These are phyloP conservation scores for Aspergillus asperescens DNA, from an alignment of 495 filamentous ascomycete species.

Conservation along the genomic window DNA sequence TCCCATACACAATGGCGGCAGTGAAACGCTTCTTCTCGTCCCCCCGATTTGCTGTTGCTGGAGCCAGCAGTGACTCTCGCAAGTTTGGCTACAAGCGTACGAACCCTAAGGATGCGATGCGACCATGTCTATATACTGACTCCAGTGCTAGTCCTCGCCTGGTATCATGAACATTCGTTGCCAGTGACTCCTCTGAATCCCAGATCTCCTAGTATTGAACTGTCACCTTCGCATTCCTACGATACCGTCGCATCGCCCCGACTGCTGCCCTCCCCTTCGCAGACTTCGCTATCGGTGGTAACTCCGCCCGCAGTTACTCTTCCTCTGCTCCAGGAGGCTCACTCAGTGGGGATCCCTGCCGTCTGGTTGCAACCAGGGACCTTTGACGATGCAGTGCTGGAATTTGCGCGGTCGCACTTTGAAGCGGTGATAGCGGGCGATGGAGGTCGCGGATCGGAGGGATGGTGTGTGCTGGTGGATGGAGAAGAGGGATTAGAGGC, in stretches of 20 bases:
- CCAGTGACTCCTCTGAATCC: slow-evolving; percentile 83
- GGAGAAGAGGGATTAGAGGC: slow-evolving; percentile 65
- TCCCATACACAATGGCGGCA: slow-evolving; percentile 36
- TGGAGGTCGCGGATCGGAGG: slow-evolving; percentile 63
- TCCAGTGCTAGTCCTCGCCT: slow-evolving; percentile 64
- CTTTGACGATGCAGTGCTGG: slow-evolving; percentile 67
- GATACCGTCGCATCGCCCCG: slow-evolving; percentile 60
- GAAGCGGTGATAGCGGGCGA: slow-evolving; percentile 65
- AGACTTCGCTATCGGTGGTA: slow-evolving; percentile 77
- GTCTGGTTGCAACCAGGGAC: slow-evolving; percentile 93
- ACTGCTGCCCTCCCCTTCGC: slow-evolving; percentile 54
- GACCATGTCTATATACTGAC: slow-evolving; percentile 6
- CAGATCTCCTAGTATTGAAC: slow-evolving; percentile 51
- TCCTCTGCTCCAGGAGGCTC: slow-evolving; percentile 69
- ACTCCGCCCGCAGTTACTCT: slow-evolving; percentile 74
- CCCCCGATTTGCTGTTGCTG: slow-evolving; percentile 81
- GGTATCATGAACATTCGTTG: slow-evolving; percentile 76
- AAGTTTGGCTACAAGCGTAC: slow-evolving; percentile 92
- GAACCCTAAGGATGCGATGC: slow-evolving; percentile 8
- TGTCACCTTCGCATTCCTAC: slow-evolving; percentile 48
- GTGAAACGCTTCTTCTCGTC: slow-evolving; percentile 79
- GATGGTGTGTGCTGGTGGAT: slow-evolving; percentile 90
- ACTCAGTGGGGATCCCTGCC: slow-evolving; percentile 66
- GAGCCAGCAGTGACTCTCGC: slow-evolving; percentile 72
- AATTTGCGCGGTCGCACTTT: slow-evolving; percentile 61